Percentiles rank a stretch among this genome's conserved stretches.
Conservation (phyloP, 164 flowering plant species). For the Stephania cephalantha region DNA sequence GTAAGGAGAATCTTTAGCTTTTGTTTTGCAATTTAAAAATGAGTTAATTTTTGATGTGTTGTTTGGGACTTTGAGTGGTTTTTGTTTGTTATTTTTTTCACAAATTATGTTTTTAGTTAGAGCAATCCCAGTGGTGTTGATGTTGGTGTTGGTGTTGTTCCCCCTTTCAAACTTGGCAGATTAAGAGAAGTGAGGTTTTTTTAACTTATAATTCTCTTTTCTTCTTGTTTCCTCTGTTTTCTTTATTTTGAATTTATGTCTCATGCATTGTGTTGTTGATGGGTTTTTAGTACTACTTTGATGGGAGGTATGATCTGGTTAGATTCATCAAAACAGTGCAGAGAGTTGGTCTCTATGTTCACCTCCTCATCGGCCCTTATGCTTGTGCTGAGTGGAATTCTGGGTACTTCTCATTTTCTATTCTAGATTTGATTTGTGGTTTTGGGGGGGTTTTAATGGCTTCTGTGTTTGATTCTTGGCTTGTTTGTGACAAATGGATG, state of each 20-base stretch:
- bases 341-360: slow-evolving; percentile 59
- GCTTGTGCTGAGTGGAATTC: slow-evolving; percentile 90
- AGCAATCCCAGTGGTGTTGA: background rate
- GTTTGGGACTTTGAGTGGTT: background rate
- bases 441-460: background rate
- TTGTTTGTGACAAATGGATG: background rate
- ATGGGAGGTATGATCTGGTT: slow-evolving; percentile 65
- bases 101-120: background rate
- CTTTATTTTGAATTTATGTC: background rate
- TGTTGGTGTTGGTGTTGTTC: background rate
- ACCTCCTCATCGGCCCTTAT: slow-evolving; percentile 87
- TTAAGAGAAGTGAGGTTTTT: background rate
- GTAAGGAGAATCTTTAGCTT: background rate
- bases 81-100: background rate
- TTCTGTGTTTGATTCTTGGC: background rate
- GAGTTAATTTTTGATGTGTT: background rate
- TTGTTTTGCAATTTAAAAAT: background rate
- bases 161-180: background rate
- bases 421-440: background rate
- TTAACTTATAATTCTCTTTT: background rate
- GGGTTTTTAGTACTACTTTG: slow-evolving; percentile 55
- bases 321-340: slow-evolving; percentile 63
- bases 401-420: slow-evolving; percentile 40
- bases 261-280: background rate
- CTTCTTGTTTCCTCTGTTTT: slow-evolving; percentile 1